Conservation (phyloP, 2,329 filamentous ascomycete genomes). For the Thielaviopsis punctulata region DNA sequence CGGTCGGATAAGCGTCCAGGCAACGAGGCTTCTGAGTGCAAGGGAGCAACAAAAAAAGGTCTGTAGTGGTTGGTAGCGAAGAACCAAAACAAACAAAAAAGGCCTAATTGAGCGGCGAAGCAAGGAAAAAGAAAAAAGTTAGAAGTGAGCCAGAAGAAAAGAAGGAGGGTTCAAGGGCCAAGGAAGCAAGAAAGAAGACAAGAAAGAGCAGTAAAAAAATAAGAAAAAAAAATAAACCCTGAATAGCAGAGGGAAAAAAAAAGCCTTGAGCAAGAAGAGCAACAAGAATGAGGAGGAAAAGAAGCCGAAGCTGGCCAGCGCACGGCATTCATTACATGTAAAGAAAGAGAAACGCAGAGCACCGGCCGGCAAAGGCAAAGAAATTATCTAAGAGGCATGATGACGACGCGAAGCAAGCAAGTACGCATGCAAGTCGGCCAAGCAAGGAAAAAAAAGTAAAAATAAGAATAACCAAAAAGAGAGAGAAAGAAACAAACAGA, state of each 20-base stretch:
- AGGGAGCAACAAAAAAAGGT: slow-evolving; percentile 17
- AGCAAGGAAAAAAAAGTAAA: slow-evolving; percentile 1
- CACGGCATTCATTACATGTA: not conserved
- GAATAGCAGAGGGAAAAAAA: slow-evolving; percentile 3
- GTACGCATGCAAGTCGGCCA: slow-evolving; percentile 1
- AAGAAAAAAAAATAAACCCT: slow-evolving; percentile 6
- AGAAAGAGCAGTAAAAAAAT: not conserved
- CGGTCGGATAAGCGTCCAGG: slow-evolving; percentile 9
- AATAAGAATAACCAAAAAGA: slow-evolving; percentile 1
- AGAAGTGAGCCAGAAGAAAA: slow-evolving; percentile 24
- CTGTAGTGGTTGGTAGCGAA: slow-evolving; percentile 11
- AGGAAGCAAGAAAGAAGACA: slow-evolving; percentile 2
- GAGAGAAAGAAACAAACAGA: slow-evolving; percentile 2
- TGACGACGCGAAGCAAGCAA: not conserved
- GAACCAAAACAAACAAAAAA: slow-evolving; percentile 17
- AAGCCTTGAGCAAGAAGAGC: not conserved
- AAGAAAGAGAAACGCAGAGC: not conserved
- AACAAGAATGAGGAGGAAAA: slow-evolving; percentile 9
- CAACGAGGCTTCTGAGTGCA: slow-evolving; percentile 14
- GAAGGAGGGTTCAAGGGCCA: slow-evolving; percentile 11
- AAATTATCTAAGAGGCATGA: slow-evolving; percentile 1
- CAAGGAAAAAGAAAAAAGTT: slow-evolving; percentile 38
- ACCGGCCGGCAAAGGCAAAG: not conserved
- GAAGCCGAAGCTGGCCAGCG: not conserved
- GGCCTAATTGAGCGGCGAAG: slow-evolving; percentile 23